These are phyloP conservation scores for Exidia glandulosa DNA, from an alignment of 768 basidiomycete genomes.

Conservation along the genomic window DNA sequence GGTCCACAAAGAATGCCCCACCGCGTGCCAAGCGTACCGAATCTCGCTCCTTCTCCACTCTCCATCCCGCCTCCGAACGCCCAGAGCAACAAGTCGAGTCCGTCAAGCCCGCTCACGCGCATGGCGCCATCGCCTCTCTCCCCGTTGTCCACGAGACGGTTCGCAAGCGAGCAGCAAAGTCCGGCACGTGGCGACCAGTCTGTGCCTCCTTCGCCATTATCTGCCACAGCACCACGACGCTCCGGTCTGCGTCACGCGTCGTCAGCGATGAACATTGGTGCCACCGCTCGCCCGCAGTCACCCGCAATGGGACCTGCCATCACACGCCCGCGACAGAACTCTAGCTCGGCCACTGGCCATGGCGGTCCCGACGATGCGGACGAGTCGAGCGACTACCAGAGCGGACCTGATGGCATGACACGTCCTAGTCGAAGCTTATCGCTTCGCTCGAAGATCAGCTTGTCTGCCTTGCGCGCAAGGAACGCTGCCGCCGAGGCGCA, in stretches of 20 bases:
- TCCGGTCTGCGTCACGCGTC: constrained; percentile 9
- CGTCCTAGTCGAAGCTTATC: constrained; percentile 15
- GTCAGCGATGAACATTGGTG: background rate
- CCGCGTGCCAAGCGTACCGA: background rate
- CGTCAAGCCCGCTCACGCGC: background rate
- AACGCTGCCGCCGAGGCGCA: constrained; percentile 8
- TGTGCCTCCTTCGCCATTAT: background rate
- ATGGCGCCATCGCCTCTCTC: background rate
- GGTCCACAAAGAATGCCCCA: background rate
- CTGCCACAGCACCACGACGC: constrained; percentile 15
- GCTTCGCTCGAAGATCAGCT: constrained; percentile 53
- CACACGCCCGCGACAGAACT: background rate
- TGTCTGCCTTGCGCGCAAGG: constrained; percentile 51
- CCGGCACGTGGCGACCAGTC: background rate
- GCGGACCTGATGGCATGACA: constrained; percentile 13
- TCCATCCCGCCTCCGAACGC: background rate
- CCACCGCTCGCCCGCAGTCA: background rate
- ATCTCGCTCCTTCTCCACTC: background rate
- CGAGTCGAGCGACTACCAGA: constrained; percentile 20
- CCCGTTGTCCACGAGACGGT: background rate
- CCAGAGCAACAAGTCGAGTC: background rate
- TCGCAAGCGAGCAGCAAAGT: background rate
- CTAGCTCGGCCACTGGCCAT: constrained; percentile 23
- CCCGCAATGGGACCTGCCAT: constrained; percentile 6
- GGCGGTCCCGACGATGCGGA: constrained; percentile 30